Conservation (phyloP, 2,329 filamentous ascomycete species). For the Penicillium palitans region DNA sequence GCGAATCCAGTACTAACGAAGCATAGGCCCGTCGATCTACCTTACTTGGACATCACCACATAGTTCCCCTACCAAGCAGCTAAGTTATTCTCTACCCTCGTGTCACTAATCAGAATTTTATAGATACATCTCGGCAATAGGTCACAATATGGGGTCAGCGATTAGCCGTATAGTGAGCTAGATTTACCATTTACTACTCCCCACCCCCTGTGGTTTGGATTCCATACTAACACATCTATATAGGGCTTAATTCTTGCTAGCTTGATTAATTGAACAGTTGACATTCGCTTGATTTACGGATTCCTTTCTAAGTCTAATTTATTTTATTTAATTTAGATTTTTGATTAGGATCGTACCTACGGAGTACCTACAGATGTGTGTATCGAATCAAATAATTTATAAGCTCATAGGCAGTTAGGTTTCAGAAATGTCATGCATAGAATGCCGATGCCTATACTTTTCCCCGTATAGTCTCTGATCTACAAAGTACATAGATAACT, state of each 20-base stretch:
- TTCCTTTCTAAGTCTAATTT: no score
- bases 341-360: no score
- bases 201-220: not conserved
- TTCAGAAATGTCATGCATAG: not conserved
- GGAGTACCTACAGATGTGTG: no score
- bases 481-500: not conserved
- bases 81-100: not conserved
- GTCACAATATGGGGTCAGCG: not conserved
- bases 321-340: no score
- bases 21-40: not conserved
- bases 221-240: not conserved
- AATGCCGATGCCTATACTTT: slow-evolving; percentile 1
- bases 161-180: not conserved
- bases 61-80: not conserved
- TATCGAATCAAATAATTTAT: no score
- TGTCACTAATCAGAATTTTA: not conserved
- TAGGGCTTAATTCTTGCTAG: not conserved
- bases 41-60: not conserved
- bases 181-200: not conserved
- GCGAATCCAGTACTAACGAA: not conserved
- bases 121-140: not conserved
- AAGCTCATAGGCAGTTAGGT: not conserved
- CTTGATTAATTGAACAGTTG: not conserved
- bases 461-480: not conserved
- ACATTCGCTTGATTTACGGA: no score